These are phyloP conservation scores for Trichophyton simii DNA, from an alignment of 2,329 filamentous ascomycete genomes.

Conservation along the genomic window DNA sequence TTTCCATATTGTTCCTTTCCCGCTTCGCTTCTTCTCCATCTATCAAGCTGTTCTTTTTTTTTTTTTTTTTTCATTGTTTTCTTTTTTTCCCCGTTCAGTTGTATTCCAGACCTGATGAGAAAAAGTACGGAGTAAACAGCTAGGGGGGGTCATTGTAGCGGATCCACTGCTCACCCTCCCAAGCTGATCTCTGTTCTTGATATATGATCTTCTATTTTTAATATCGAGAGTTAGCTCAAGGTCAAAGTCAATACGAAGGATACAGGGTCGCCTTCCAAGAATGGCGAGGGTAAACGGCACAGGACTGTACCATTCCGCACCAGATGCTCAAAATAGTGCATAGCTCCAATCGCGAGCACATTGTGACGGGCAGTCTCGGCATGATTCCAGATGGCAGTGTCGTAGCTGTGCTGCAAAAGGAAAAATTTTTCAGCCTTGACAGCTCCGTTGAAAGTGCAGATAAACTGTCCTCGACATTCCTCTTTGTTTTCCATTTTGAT, in stretches of 20 bases:
- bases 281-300: conserved; percentile 3
- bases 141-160: neutral
- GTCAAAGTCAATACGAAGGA: neutral
- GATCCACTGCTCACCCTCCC: neutral
- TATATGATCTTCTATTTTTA: conserved; percentile 2
- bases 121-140: neutral
- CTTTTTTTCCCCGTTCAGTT: neutral
- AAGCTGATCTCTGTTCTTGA: conserved; percentile 2
- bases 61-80: neutral
- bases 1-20: neutral
- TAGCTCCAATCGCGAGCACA: neutral
- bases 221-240: neutral
- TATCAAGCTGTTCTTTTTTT: neutral
- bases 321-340: conserved; percentile 1
- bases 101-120: neutral
- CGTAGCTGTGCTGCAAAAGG: neutral
- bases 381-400: conserved; percentile 2
- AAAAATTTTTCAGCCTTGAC: neutral
- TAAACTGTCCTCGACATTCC: conserved; percentile 1
- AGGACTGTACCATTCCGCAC: neutral
- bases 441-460: neutral
- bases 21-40: neutral
- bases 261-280: conserved; percentile 2
- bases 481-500: neutral
- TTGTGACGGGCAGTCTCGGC: conserved; percentile 1